Base-by-base conservation (phyloP, 1,139 yeast genomes). In the Kodamaea alishanica region DNA sequence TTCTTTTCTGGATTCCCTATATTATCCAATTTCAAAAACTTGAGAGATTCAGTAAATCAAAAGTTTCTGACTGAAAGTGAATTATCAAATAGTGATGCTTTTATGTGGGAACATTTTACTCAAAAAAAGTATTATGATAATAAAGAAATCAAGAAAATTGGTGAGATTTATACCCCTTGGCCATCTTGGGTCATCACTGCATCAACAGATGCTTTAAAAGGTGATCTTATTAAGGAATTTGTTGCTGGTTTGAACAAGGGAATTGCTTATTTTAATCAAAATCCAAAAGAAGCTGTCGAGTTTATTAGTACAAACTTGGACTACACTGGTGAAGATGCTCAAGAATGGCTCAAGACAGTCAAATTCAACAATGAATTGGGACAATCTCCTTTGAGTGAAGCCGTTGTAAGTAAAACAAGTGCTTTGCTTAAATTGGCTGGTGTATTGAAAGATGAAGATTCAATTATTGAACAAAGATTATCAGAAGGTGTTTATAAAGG, bases 61-160 rank as follows among this genome's bases (percentile, higher is more conserved):
- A 65, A 64, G 43, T 71, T 64, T 8, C 49, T 40, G 8, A 67
- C 60, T n/a, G 58, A 52, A 20, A 34, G 30, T 22, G 40, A 41
- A 24, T 64, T 65, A 33, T 59, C 63, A 27, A 60, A 70, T 20
- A 72, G 84, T 34, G 97, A 89, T 57, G 95, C 94, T 1, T 89
- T 89, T 61, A 85, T 89, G 95, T 89, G 97, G 97, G 97, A 89
- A 55, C 77, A 85, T 58, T 89, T 88, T 66, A 89, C 97, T 5
- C 79, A 90, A 33, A 89, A 88, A 56, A 81, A 77, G 58, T 89
- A 86, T 64, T 87, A 85, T 57, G 96, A 87, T 54, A 74, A 65
- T 42, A 74, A 78, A 10, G 96, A 88, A 53, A 81, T 89, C 63
- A 86, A 84, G 60, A 71, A 77, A 51, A 80, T 89, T 46, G 97